These are phyloP conservation scores for Zasmidium angulare DNA, from an alignment of 2,329 filamentous ascomycete genomes.

Conservation along the genomic window DNA sequence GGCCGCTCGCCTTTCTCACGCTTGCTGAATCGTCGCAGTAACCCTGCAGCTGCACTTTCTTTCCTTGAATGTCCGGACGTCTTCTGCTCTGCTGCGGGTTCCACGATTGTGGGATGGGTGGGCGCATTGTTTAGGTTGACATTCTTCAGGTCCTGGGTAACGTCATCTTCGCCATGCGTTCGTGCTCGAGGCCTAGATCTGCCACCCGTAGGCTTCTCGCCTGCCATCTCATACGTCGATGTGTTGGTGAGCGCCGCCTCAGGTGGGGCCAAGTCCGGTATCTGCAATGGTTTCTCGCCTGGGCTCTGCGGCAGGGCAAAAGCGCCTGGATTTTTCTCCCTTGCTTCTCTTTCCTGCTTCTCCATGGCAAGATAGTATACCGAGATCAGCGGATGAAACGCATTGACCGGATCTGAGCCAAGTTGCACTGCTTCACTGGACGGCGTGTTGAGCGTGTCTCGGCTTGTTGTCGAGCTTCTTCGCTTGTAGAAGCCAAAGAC, in stretches of 20 bases:
- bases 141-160: conserved; percentile 70
- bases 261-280: conserved; percentile 77
- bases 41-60: conserved; percentile 80
- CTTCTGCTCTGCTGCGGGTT: conserved; percentile 36
- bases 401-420: conserved; percentile 85
- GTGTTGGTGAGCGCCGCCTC: conserved; percentile 87
- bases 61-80: conserved; percentile 63
- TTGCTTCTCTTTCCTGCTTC: conserved; percentile 78
- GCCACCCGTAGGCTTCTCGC: conserved; percentile 82
- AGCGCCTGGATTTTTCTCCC: conserved; percentile 60
- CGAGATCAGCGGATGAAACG: conserved; percentile 86
- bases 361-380: conserved; percentile 96
- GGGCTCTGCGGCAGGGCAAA: conserved; percentile 57
- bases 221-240: conserved; percentile 80
- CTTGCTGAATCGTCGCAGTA: conserved; percentile 89
- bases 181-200: conserved; percentile 80
- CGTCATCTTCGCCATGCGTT: conserved; percentile 93
- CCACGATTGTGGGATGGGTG: conserved; percentile 44
- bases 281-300: conserved; percentile 57
- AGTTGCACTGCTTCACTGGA: conserved; percentile 82
- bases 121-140: conserved; percentile 61
- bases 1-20: conserved; percentile 64
- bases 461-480: conserved; percentile 82
- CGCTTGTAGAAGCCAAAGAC: conserved; percentile 98
- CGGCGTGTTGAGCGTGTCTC: conserved; percentile 80